phyloP scores from a whole-genome alignment of 2,329 filamentous ascomycete genomes.

The Colletotrichum godetiae region DNA sequence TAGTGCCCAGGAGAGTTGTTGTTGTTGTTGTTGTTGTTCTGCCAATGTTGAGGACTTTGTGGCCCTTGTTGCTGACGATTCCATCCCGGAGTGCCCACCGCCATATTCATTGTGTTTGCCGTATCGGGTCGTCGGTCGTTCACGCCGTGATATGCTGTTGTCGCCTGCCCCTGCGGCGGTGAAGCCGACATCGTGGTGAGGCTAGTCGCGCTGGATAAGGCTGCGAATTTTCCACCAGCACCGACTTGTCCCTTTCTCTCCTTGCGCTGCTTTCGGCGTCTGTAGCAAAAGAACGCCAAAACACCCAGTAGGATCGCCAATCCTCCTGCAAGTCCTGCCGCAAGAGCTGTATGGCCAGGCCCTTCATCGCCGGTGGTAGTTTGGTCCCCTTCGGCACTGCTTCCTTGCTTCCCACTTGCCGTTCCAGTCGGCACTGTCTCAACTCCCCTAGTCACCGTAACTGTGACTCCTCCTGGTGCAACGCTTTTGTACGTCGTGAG shows the following conservation, averaged over 20 bases:
- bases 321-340: conserved; percentile 15
- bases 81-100: conserved; percentile 1
- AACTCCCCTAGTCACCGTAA: conserved; percentile 24
- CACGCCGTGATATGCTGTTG: conserved; percentile 16
- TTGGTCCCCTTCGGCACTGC: background rate
- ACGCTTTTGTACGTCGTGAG: conserved; percentile 31
- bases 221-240: conserved; percentile 20
- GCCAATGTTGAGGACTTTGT: conserved; percentile 24
- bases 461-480: conserved; percentile 23
- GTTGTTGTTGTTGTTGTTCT: conserved; percentile 10
- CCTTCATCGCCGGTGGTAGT: background rate
- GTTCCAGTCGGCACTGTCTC: conserved; percentile 20
- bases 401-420: background rate
- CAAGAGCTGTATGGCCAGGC: background rate
- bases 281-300: conserved; percentile 27
- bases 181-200: conserved; percentile 29
- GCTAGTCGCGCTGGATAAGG: conserved; percentile 31
- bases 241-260: conserved; percentile 4
- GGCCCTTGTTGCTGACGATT: conserved; percentile 14
- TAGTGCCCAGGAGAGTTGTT: background rate
- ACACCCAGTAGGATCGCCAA: background rate
- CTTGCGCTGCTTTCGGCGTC: conserved; percentile 15
- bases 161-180: conserved; percentile 7
- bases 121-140: background rate
- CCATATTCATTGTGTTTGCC: conserved; percentile 8